Evolutionary conservation across 805 yeast genomes (phyloP).

Genomic region (Groenewaldozyma tartarivorans): DNA sequence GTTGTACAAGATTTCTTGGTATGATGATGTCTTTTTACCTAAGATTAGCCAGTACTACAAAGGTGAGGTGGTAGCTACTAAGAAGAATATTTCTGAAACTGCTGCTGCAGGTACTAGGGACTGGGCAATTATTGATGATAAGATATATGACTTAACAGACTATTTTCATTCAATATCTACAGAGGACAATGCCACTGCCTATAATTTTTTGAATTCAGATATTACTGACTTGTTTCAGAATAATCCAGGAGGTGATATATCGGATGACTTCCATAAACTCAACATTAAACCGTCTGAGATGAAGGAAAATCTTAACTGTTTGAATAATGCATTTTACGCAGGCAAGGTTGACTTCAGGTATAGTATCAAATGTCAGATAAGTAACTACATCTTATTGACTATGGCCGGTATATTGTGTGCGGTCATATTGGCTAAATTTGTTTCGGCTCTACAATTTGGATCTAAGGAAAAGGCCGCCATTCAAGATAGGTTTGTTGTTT

Average conservation of each 20-base stretch:
- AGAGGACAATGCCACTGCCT: conserved; percentile 21
- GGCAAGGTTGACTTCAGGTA: conserved; percentile 29
- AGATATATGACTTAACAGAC: conserved; percentile 27
- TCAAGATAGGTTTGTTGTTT: conserved; percentile 34
- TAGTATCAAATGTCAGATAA: conserved; percentile 27
- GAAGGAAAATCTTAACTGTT: conserved; percentile 23
- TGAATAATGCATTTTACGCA: conserved; percentile 27
- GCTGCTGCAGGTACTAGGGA: conserved; percentile 15
- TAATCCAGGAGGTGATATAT: conserved; percentile 26
- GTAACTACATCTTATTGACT: conserved; percentile 29
- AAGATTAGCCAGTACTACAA: conserved; percentile 30
- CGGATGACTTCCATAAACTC: conserved; percentile 18
- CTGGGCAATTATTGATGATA: conserved; percentile 25
- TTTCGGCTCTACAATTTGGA: conserved; percentile 31
- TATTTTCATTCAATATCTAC: conserved; percentile 19
- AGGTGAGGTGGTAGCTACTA: conserved; percentile 28
- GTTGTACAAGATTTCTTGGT: conserved; percentile 30
- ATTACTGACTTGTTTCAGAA: conserved; percentile 23
- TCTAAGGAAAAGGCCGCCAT: conserved; percentile 25
- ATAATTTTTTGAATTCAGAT: conserved; percentile 21
- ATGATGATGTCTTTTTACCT: conserved; percentile 28
- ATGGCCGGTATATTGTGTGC: conserved; percentile 26
- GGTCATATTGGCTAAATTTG: conserved; percentile 25
- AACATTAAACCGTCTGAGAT: conserved; percentile 14
- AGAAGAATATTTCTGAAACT: conserved; percentile 18